Base-by-base conservation (phyloP, 2,329 filamentous ascomycete genomes). In the Ceratocystis cacaofunesta region DNA sequence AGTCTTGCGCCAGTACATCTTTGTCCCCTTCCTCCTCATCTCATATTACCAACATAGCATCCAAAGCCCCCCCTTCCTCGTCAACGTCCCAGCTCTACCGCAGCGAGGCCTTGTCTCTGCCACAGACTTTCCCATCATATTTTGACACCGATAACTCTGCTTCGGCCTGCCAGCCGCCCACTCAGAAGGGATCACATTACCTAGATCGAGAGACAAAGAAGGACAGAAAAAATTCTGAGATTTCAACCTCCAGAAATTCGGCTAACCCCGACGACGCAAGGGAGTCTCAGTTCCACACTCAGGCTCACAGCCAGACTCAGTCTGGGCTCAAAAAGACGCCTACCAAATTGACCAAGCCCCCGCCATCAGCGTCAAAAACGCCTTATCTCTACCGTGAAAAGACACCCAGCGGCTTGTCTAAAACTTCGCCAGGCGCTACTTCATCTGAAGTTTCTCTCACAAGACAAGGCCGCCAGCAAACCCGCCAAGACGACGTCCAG, bases 321-420 rank as follows among this genome's bases (percentile, higher is more conserved):
- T 32, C 52, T 55, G 25, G 19, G 25, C 19, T 19, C 8, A 58
- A 58, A 22, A 65, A 50, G 43, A n/a, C 64, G 12, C 36, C 36
- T 5, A 8, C 43, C 15, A 65, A 61, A 7, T 55, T 66, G n/a
- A 43, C 43, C 22, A 68, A 68, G 62, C 64, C 64, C 4, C 66
- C 66, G 25, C 66, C 66, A 44, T 68, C 66, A 30, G 66, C 66
- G 12, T 65, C 63, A 28, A 65, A 66, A 28, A 68, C 66, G 1
- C 66, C 66, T 12, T 68, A 66, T 58, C 57, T 68, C 12, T 48
- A 65, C 25, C 41, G 50, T n/a, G 66, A 67, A 43, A 65, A 62
- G 32, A 28, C 61, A 2, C 2, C 62, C 5, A 10, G 32, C 30
- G 57, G n/a, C 41, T 22, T 61, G 28, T 61, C 48, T n/a, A 25